These are phyloP conservation scores for Blastobotrys aristatus DNA, from an alignment of 1,139 yeast species.

Conservation along the genomic window DNA sequence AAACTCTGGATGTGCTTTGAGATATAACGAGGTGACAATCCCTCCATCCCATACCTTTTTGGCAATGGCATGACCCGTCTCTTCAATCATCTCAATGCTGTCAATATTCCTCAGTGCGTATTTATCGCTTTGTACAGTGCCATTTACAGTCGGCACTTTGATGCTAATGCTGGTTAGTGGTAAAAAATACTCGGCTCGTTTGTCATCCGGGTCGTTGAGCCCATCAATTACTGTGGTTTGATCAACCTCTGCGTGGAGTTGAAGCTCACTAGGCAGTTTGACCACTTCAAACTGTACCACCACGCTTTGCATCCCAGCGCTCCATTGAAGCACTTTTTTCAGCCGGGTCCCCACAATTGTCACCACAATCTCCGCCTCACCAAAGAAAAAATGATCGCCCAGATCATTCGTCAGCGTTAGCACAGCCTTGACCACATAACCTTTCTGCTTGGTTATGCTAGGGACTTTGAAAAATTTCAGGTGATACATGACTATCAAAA, in stretches of 20 bases:
- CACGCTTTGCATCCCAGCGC: conserved; percentile 17
- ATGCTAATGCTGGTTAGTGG: conserved; percentile 2
- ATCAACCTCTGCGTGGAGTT: conserved; percentile 7
- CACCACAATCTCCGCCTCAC: conserved; percentile 21
- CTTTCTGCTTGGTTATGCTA: conserved; percentile 12
- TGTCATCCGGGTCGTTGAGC: conserved; percentile 12
- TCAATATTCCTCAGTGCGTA: conserved; percentile 10
- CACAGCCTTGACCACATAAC: conserved; percentile 20
- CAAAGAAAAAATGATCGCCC: conserved; percentile 32
- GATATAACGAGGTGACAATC: conserved; percentile 15
- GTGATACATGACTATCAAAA: conserved; percentile 30
- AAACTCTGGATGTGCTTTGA: conserved; percentile 7
- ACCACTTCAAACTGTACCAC: conserved; percentile 3
- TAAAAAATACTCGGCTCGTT: conserved; percentile 8
- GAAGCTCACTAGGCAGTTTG: conserved; percentile 1
- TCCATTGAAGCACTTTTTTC: conserved; percentile 15
- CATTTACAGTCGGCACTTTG: background rate
- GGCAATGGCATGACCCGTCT: conserved; percentile 29
- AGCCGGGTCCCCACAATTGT: background rate
- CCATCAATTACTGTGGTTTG: conserved; percentile 9
- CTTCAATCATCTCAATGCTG: conserved; percentile 19
- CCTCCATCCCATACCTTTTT: conserved; percentile 31
- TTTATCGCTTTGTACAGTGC: conserved; percentile 10
- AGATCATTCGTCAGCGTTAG: conserved; percentile 33
- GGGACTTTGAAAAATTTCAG: conserved; percentile 28